Percentiles rank a stretch among this genome's conserved stretches.
Evolutionary conservation across 805 yeast genomes (phyloP).

Genomic region (Candida pseudofarinosa): DNA sequence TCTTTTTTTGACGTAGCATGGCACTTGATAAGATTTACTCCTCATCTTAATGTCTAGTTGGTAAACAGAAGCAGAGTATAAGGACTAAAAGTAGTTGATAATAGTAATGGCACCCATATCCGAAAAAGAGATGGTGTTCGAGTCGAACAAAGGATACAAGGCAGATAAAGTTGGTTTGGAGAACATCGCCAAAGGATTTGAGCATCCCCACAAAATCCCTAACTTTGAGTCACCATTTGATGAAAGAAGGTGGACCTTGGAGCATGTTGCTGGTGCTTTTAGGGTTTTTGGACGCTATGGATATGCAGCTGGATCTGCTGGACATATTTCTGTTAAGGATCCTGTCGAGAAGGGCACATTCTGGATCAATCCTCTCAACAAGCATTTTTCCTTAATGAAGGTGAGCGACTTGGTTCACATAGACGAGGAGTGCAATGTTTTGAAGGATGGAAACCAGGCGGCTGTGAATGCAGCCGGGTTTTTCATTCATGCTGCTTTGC

Average conservation of each 20-base stretch:
- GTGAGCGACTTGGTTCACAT: constrained; percentile 40
- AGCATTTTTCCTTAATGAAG: constrained; percentile 51
- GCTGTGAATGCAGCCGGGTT: constrained; percentile 42
- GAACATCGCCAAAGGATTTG: constrained; percentile 53
- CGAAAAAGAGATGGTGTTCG: not conserved
- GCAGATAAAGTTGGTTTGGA: constrained; percentile 50
- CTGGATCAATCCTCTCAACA: constrained; percentile 85
- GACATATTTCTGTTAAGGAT: constrained; percentile 81
- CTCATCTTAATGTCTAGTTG: too few relatives aligned
- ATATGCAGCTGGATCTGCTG: constrained; percentile 76
- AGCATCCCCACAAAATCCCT: constrained; percentile 49
- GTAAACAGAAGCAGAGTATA: too few relatives aligned
- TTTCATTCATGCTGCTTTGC: constrained; percentile 37
- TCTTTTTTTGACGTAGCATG: not conserved
- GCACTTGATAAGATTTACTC: not conserved
- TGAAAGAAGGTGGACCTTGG: constrained; percentile 52
- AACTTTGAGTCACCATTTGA: constrained; percentile 43
- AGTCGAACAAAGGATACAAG: constrained; percentile 34
- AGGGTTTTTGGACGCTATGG: constrained; percentile 75
- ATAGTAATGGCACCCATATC: constrained; percentile 1
- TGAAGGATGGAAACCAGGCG: constrained; percentile 34
- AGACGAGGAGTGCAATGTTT: constrained; percentile 31
- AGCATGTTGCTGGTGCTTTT: constrained; percentile 85
- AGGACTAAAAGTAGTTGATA: too few relatives aligned
- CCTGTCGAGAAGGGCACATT: constrained; percentile 76